These are phyloP conservation scores for Arabis hirsuta DNA, from an alignment of 345 rosid genomes.

Conservation along the genomic window DNA sequence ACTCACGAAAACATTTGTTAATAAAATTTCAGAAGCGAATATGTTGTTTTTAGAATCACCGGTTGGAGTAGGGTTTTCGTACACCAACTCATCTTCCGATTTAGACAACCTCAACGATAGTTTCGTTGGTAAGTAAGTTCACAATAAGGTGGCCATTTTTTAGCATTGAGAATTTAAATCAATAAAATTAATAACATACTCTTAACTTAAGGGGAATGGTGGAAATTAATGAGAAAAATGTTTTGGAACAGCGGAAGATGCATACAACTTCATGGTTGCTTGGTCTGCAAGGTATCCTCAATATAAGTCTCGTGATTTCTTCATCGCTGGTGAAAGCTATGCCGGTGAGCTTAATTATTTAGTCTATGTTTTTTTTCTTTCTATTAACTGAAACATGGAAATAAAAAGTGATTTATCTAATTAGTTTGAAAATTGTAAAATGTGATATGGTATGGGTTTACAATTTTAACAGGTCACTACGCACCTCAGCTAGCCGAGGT, in stretches of 20 bases:
- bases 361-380: background rate
- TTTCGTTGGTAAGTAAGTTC: conserved; percentile 54
- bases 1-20: background rate
- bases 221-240: background rate
- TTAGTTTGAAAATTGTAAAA: background rate
- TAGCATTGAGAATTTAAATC: background rate
- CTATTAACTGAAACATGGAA: too few species aligned
- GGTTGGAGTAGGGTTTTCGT: conserved; percentile 72
- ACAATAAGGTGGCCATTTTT: background rate
- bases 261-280: conserved; percentile 46
- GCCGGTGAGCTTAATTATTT: conserved; percentile 41
- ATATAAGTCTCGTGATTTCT: conserved; percentile 45
- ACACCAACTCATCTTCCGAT: conserved; percentile 66
- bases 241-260: conserved; percentile 44
- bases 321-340: conserved; percentile 47
- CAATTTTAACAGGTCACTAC: conserved; percentile 55
- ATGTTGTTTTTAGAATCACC: conserved; percentile 73
- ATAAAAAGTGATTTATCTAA: too few species aligned
- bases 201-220: background rate
- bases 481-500: conserved; percentile 72
- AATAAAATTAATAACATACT: background rate
- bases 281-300: conserved; percentile 46
- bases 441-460: conserved; percentile 18
- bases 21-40: conserved; percentile 53
- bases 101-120: conserved; percentile 52